Evolutionary conservation across 805 yeast species (phyloP).

Genomic region (Yamadazyma sp.): DNA sequence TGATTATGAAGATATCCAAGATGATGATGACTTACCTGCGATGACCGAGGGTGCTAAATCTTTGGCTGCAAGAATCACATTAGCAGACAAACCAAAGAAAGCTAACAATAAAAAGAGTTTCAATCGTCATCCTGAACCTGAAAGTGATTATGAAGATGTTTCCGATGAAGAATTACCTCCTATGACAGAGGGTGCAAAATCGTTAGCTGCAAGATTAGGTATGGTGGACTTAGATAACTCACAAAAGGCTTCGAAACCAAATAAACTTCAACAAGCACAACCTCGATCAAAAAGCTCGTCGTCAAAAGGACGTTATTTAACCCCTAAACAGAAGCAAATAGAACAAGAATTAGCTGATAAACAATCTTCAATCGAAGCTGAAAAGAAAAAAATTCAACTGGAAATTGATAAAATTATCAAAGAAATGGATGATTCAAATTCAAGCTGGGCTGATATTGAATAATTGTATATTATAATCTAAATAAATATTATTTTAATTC

Average conservation of each 20-base stretch:
- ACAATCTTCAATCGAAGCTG: constrained; percentile 8
- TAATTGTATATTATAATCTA: constrained; percentile 4
- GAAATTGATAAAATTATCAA: constrained; percentile 13
- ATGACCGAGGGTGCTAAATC: constrained; percentile 23
- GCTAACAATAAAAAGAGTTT: neutral
- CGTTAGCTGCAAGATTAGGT: constrained; percentile 23
- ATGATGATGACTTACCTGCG: constrained; percentile 8
- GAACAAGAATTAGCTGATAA: constrained; percentile 5
- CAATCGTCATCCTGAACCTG: neutral
- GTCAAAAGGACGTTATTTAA: constrained; percentile 2
- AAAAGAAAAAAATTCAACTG: constrained; percentile 6
- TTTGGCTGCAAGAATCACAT: constrained; percentile 22
- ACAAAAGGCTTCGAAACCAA: neutral
- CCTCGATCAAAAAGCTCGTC: too few relatives aligned
- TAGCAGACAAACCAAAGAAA: constrained; percentile 18
- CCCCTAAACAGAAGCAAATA: constrained; percentile 9
- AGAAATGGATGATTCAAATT: constrained; percentile 13
- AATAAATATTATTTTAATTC: neutral
- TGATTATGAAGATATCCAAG: too few relatives aligned
- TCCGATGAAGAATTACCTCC: constrained; percentile 9
- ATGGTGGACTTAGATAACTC: constrained; percentile 5
- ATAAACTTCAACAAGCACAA: neutral
- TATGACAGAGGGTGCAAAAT: constrained; percentile 24
- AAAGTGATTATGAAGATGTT: constrained; percentile 7
- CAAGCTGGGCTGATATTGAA: constrained; percentile 16